Percentiles rank a stretch among this genome's conserved stretches.
phyloP scores from a whole-genome alignment of 2,329 filamentous ascomycete genomes.

The Bipolaris bicolor region DNA sequence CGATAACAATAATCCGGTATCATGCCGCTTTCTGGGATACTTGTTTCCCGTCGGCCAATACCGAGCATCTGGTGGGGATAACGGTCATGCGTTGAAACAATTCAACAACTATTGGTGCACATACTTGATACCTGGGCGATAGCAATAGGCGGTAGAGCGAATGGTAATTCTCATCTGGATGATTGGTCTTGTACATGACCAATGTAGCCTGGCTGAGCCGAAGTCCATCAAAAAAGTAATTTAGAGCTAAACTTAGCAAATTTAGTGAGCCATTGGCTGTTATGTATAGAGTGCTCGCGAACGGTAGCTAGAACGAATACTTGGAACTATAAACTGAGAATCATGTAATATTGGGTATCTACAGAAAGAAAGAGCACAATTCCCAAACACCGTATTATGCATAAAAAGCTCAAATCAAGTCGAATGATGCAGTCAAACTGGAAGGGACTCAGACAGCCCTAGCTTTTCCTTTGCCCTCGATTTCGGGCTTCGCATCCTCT shows the following conservation, averaged over 20 bases:
- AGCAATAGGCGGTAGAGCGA: neutral
- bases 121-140: neutral
- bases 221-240: neutral
- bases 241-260: neutral
- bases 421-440: neutral
- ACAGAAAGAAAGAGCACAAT: neutral
- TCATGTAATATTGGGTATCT: constrained; percentile 23
- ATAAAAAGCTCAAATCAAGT: neutral
- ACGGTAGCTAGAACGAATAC: neutral
- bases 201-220: neutral
- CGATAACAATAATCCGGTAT: constrained; percentile 28
- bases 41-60: constrained; percentile 21
- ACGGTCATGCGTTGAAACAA: neutral
- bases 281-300: neutral
- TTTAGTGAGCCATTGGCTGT: neutral
- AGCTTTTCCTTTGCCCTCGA: constrained; percentile 53
- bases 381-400: constrained; percentile 13
- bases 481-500: constrained; percentile 36
- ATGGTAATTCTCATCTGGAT: neutral
- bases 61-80: neutral
- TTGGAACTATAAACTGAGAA: neutral
- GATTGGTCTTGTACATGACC: neutral
- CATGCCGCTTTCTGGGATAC: constrained; percentile 21
- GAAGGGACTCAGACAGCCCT: constrained; percentile 38
- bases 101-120: neutral